These are phyloP conservation scores for Gentiana dahurica DNA, from an alignment of 257 asterid genomes.

Conservation along the genomic window DNA sequence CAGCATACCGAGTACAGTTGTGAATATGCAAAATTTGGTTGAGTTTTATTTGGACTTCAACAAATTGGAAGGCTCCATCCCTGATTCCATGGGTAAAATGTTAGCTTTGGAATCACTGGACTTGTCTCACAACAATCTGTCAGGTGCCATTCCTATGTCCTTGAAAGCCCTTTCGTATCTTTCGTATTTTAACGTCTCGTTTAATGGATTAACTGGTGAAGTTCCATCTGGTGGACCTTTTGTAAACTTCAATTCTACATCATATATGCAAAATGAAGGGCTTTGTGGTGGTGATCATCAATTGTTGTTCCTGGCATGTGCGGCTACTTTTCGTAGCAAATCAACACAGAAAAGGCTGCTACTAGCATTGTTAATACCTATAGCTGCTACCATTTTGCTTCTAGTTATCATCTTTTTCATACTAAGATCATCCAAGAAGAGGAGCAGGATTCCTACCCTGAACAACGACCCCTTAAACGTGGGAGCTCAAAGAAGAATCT, in stretches of 20 bases:
- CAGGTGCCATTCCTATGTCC: slow-evolving; percentile 13
- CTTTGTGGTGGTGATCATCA: slow-evolving; percentile 8
- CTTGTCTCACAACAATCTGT: slow-evolving; percentile 7
- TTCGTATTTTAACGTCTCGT: slow-evolving; percentile 5
- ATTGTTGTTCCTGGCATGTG: not conserved
- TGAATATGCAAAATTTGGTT: slow-evolving; percentile 2
- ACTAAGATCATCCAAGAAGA: slow-evolving; percentile 3
- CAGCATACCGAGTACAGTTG: slow-evolving; percentile 7
- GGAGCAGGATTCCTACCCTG: not conserved
- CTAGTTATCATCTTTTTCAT: slow-evolving; percentile 4
- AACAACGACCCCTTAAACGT: not conserved
- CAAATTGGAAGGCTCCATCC: slow-evolving; percentile 11
- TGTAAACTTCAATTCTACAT: slow-evolving; percentile 8
- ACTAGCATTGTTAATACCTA: slow-evolving; percentile 3
- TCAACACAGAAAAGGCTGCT: not conserved
- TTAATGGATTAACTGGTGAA: slow-evolving; percentile 10
- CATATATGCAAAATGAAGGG: slow-evolving; percentile 8
- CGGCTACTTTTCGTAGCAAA: not conserved
- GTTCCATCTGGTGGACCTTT: slow-evolving; percentile 12
- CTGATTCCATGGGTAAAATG: slow-evolving; percentile 8
- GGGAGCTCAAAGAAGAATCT: slow-evolving; percentile 5
- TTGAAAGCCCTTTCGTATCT: slow-evolving; percentile 10
- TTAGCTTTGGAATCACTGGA: slow-evolving; percentile 15
- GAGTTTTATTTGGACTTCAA: slow-evolving; percentile 5
- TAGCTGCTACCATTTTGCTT: slow-evolving; percentile 6